Conservation (phyloP, 2,329 filamentous ascomycete species). For the Pyricularia grisea region DNA sequence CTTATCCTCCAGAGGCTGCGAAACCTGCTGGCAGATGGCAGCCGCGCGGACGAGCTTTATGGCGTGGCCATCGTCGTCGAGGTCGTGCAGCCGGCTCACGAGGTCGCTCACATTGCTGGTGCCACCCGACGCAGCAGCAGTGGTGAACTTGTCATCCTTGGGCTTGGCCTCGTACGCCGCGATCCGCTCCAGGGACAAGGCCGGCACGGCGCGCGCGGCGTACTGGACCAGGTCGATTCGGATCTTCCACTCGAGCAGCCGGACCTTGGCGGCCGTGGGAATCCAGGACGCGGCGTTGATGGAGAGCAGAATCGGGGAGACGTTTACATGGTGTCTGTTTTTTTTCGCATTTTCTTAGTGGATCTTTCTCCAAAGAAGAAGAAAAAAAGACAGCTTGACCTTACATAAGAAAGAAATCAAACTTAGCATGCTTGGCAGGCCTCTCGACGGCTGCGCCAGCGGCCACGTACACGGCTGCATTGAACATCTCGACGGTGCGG, state of each 20-base stretch:
- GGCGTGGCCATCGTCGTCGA: conserved; percentile 71
- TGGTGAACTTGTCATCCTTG: conserved; percentile 29
- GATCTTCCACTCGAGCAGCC: conserved; percentile 75
- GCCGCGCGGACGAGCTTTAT: conserved; percentile 67
- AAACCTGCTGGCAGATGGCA: conserved; percentile 48
- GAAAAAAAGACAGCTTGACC: conserved; percentile 11
- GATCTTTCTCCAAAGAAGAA: not conserved
- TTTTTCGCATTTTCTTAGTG: not conserved
- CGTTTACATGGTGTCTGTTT: conserved; percentile 65
- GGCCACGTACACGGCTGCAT: conserved; percentile 43
- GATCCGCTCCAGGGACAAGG: conserved; percentile 51
- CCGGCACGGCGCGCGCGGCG: conserved; percentile 54
- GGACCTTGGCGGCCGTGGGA: conserved; percentile 47
- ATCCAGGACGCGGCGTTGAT: conserved; percentile 56
- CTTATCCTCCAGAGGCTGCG: conserved; percentile 29
- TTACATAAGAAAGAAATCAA: conserved; percentile 69
- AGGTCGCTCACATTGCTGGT: not conserved
- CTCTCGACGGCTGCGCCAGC: conserved; percentile 46
- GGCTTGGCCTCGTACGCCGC: conserved; percentile 44
- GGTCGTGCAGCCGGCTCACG: conserved; percentile 26
- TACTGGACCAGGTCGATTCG: conserved; percentile 68
- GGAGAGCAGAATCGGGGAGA: conserved; percentile 60
- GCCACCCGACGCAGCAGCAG: not conserved
- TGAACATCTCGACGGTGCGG: conserved; percentile 55
- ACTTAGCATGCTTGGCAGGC: conserved; percentile 55